Evolutionary conservation across 768 basidiomycete species (phyloP).

Genomic region (Tricholoma saponaceum): DNA sequence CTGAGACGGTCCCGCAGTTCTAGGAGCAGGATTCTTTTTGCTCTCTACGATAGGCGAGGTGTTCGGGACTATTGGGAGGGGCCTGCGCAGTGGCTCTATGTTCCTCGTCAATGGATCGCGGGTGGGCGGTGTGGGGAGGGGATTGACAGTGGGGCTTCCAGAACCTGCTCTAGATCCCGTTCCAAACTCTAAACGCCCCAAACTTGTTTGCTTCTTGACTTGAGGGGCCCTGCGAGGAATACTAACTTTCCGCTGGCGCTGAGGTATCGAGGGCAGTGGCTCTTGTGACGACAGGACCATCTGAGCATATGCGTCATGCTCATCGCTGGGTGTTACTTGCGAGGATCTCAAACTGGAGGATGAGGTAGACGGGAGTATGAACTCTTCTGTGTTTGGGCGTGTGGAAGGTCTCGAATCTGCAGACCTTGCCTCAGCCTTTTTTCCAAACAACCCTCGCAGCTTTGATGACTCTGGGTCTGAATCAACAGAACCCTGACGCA

Average conservation of each 20-base stretch:
- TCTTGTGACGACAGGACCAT: conserved; percentile 18
- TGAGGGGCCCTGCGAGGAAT: conserved; percentile 22
- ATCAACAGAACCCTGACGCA: conserved; percentile 17
- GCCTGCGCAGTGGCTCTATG: conserved; percentile 12
- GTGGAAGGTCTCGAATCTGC: conserved; percentile 7
- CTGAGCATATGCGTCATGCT: conserved; percentile 11
- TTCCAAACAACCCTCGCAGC: conserved; percentile 24
- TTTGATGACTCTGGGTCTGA: conserved; percentile 5
- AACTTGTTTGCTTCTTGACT: conserved; percentile 19
- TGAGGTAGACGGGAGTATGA: conserved; percentile 6
- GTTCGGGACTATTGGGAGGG: conserved; percentile 19
- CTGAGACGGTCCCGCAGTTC: background rate
- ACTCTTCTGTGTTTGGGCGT: conserved; percentile 15
- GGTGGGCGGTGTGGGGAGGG: conserved; percentile 14
- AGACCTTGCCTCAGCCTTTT: conserved; percentile 14
- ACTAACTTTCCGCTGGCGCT: conserved; percentile 14
- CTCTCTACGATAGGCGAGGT: conserved; percentile 8
- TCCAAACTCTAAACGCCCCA: conserved; percentile 25
- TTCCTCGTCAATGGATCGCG: conserved; percentile 15
- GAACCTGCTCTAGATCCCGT: conserved; percentile 14
- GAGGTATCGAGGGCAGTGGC: conserved; percentile 8
- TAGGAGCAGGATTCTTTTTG: conserved; percentile 10
- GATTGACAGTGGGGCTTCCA: background rate
- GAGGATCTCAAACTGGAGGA: conserved; percentile 9
- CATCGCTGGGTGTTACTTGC: conserved; percentile 10